phyloP scores from a whole-genome alignment of 108 stramenopile species.

The Conticribra guillardii region DNA sequence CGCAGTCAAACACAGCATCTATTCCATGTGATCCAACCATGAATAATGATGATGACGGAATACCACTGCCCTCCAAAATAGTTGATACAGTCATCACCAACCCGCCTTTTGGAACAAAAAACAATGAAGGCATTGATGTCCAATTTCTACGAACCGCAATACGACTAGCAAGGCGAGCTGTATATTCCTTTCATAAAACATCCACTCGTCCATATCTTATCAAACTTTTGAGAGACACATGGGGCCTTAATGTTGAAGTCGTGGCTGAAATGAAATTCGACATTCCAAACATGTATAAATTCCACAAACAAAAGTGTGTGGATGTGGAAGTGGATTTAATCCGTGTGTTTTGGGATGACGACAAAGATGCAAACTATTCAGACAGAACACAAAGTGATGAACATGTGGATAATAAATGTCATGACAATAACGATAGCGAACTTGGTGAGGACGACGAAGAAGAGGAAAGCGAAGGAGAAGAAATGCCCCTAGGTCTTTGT shows the following conservation, averaged over 20 bases:
- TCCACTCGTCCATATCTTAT: constrained; percentile 85
- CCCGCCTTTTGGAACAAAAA: constrained; percentile 92
- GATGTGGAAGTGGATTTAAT: constrained; percentile 95
- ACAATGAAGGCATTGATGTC: constrained; percentile 89
- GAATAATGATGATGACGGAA: constrained; percentile 62
- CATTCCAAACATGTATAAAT: constrained; percentile 91
- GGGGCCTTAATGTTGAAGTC: constrained; percentile 77
- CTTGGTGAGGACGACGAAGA: constrained; percentile 2
- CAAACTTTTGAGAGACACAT: constrained; percentile 62
- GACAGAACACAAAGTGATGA: not conserved
- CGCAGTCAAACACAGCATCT: constrained; percentile 8
- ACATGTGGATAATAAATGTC: not conserved
- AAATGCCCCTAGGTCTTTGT: constrained; percentile 25
- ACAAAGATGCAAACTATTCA: not conserved
- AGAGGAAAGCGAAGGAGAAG: constrained; percentile 26
- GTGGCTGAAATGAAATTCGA: constrained; percentile 95
- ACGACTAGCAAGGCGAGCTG: constrained; percentile 73
- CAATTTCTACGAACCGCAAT: constrained; percentile 73
- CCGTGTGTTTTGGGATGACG: constrained; percentile 55
- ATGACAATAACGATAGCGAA: not conserved
- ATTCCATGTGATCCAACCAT: not conserved
- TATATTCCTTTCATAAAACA: constrained; percentile 96
- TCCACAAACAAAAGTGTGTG: constrained; percentile 86
- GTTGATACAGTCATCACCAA: constrained; percentile 87
- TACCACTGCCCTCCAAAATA: constrained; percentile 65